Conservation (phyloP, 225 moss, liverwort and hornwort genomes). For the Bryoerythrophyllum caledonicum region DNA sequence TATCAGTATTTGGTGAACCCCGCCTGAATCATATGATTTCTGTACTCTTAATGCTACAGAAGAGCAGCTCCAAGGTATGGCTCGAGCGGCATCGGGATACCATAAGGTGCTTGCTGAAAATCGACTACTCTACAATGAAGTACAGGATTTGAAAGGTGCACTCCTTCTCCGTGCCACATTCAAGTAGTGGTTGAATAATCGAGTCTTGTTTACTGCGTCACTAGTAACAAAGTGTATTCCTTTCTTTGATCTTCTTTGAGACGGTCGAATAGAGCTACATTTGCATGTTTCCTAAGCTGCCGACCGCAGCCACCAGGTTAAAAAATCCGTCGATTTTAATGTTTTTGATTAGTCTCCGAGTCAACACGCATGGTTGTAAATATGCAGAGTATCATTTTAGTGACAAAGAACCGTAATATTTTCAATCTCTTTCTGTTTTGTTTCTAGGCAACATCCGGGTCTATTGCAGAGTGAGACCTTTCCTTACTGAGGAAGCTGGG, state of each 20-base stretch:
- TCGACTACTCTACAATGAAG: conserved; percentile 63
- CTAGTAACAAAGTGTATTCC: not conserved
- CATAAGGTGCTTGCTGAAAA: conserved; percentile 68
- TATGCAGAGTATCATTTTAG: not conserved
- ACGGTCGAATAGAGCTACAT: not conserved
- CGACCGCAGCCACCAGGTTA: not conserved
- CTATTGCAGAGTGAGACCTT: conserved; percentile 66
- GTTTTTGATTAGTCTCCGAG: not conserved
- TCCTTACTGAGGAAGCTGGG: conserved; percentile 47
- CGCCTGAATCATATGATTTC: not conserved
- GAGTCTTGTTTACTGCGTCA: not conserved
- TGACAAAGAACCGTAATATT: not conserved
- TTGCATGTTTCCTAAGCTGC: not conserved
- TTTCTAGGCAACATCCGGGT: conserved; percentile 62
- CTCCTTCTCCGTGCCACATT: not conserved
- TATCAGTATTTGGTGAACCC: not conserved
- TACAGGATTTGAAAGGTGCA: conserved; percentile 67
- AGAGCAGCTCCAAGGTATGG: conserved; percentile 57
- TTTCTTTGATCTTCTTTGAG: not conserved
- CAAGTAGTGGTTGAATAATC: not conserved
- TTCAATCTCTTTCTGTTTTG: not conserved
- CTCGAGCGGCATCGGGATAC: conserved; percentile 65
- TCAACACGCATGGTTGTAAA: not conserved
- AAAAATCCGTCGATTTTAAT: not conserved
- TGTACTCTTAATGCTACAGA: conserved; percentile 40